Base-by-base conservation (phyloP, 2,329 filamentous ascomycete genomes). In the Thelonectria discophora region DNA sequence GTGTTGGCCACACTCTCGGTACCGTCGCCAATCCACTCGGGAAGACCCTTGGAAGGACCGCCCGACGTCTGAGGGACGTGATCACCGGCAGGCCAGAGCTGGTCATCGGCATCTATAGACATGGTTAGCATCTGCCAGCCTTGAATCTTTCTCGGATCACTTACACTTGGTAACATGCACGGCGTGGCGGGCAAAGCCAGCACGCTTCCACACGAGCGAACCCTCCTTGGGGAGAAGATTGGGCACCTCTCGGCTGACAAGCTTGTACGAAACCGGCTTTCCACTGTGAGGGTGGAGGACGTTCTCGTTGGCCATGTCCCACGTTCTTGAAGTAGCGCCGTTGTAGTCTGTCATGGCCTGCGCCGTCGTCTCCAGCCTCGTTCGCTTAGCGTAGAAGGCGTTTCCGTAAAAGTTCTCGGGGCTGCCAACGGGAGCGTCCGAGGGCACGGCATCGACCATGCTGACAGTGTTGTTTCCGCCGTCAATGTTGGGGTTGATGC, bases 51-150 rank as follows among this genome's bases (percentile, higher is more conserved):
- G 0, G 90, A 90, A 0, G 90, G 90, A 67, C 93, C 89, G 70
- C 93, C 93, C 0, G 89, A 92, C 8, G 93, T 95, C 74, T 97
- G 93, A 0, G 93, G 92, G 0, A 96, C 92, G 79, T 97, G 93
- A 1, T 91, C 90, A 61, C 93, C 92, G 1, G 93, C 93, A 0
- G 93, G 92, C 81, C 93, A 92, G 69, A 96, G 85, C 77, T 97
- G 89, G 63, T 90, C 86, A 73, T 96, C 93, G 46, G 83, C 82
- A 78, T 97, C 92, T 91, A 11, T 3, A 1, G 13, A 13, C 24
- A 39, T 65, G 3, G 63, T 65, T 27, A 53, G 52, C 4, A 42
- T 30, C 3, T 17, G 5, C 2, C 3, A 1, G 13, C 11, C 34
- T 30, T 3, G 27, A 3, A 2, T n/a, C 9, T 20, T 5, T 30